A percentile compares a stretch with the other conserved stretches of the same genome.
Conservation (phyloP, 1,284 basidiomycete genomes). For the Melampsora larici-populina region DNA sequence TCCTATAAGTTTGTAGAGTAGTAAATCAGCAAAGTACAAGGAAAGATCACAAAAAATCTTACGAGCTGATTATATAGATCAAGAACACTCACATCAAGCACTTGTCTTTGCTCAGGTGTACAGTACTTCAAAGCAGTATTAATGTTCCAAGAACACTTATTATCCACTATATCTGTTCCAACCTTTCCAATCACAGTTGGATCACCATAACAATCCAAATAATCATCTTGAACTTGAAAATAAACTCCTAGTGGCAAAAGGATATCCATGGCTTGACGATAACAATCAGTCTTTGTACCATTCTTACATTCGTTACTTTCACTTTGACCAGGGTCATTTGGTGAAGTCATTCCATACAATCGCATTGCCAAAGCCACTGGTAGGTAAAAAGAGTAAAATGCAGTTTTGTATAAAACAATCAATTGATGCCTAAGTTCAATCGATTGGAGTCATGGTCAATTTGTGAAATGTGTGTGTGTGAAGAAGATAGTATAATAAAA, state of each 20-base stretch:
- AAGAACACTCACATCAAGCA: slow-evolving; percentile 58
- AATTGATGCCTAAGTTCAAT: slow-evolving; percentile 67
- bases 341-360: slow-evolving; percentile 53
- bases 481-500: neutral
- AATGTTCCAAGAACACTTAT: slow-evolving; percentile 98
- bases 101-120: slow-evolving; percentile 63
- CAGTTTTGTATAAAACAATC: slow-evolving; percentile 97
- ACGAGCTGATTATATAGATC: neutral
- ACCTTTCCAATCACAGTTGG: slow-evolving; percentile 94
- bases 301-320: slow-evolving; percentile 58
- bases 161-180: slow-evolving; percentile 96
- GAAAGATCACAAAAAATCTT: neutral
- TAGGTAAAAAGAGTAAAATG: slow-evolving; percentile 98
- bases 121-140: slow-evolving; percentile 75
- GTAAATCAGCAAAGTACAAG: slow-evolving; percentile 2
- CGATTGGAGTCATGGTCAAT: neutral
- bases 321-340: slow-evolving; percentile 10
- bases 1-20: slow-evolving; percentile 56
- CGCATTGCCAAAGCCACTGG: slow-evolving; percentile 92
- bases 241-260: slow-evolving; percentile 92
- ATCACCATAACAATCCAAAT: slow-evolving; percentile 84
- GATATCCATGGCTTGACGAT: slow-evolving; percentile 75
- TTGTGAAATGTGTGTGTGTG: neutral
- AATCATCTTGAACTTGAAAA: slow-evolving; percentile 99
- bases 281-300: slow-evolving; percentile 61